Conservation (phyloP, 2,329 filamentous ascomycete species). For the Alternaria ventricosa region DNA sequence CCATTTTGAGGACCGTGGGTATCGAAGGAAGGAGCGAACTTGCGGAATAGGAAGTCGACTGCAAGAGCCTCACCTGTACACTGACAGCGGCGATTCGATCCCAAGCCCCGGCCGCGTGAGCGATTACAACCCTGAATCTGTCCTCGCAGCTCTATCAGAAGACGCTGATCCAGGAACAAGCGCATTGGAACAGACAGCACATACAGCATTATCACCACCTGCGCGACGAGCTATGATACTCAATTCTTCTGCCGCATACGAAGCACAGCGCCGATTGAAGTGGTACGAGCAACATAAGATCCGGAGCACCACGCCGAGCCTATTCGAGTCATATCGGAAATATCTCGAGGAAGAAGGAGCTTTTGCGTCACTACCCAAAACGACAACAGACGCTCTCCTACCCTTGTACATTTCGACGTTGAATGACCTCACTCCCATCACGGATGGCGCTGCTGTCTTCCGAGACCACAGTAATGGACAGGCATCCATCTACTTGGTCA, state of each 20-base stretch:
- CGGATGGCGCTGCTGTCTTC: not conserved
- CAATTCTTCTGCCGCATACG: not conserved
- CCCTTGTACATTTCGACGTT: not conserved
- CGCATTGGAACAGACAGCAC: not conserved
- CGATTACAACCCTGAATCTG: slow-evolving; percentile 7
- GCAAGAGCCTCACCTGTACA: not conserved
- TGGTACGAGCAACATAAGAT: slow-evolving; percentile 9
- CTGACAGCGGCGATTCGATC: not conserved
- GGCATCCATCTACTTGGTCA: not conserved
- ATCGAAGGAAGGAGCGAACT: not conserved
- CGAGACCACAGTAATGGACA: not conserved
- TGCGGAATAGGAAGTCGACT: not conserved
- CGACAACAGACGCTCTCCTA: slow-evolving; percentile 1
- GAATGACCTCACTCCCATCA: slow-evolving; percentile 4
- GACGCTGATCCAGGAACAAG: not conserved
- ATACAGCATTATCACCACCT: not conserved
- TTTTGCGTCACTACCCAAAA: not conserved
- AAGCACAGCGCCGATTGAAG: not conserved
- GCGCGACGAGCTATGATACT: not conserved
- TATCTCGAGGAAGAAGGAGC: slow-evolving; percentile 8
- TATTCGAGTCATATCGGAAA: not conserved
- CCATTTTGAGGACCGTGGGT: not conserved
- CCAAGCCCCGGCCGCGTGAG: slow-evolving; percentile 6
- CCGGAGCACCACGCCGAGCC: not conserved
- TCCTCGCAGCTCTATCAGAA: slow-evolving; percentile 7